Conservation (phyloP, 805 yeast species). For the Candida quercuum region DNA sequence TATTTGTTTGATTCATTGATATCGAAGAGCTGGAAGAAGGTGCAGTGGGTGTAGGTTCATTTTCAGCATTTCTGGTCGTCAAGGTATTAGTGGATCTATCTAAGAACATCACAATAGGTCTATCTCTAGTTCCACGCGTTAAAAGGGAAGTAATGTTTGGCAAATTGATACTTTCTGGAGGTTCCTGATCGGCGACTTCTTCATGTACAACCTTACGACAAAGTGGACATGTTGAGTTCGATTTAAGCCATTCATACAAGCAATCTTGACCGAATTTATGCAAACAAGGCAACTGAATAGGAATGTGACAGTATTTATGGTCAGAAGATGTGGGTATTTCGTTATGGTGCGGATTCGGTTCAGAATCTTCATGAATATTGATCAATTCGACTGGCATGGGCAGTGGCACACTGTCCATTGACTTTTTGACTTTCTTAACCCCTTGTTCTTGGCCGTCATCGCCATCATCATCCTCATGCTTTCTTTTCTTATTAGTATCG, state of each 20-base stretch:
- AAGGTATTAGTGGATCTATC: conserved; percentile 17
- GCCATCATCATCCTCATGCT: conserved; percentile 15
- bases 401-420: not conserved
- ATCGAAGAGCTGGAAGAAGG: not conserved
- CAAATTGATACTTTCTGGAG: conserved; percentile 18
- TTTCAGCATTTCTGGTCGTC: conserved; percentile 5
- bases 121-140: conserved; percentile 10
- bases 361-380: not conserved
- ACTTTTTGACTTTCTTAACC: conserved; percentile 1
- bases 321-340: not conserved
- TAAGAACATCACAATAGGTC: conserved; percentile 15
- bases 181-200: conserved; percentile 5
- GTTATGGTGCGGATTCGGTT: conserved; percentile 1
- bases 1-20: too few relatives aligned
- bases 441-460: conserved; percentile 2
- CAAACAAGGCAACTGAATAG: conserved; percentile 76
- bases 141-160: conserved; percentile 13
- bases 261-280: conserved; percentile 88
- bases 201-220: conserved; percentile 51
- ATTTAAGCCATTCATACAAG: conserved; percentile 74
- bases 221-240: conserved; percentile 76
- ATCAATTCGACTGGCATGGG: not conserved
- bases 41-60: too few relatives aligned
- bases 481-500: conserved; percentile 22
- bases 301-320: conserved; percentile 45